Evolutionary conservation across 257 asterid species (phyloP), one percentile per base, ranked within the genome.

Genomic region (Scutellaria galericulata): DNA sequence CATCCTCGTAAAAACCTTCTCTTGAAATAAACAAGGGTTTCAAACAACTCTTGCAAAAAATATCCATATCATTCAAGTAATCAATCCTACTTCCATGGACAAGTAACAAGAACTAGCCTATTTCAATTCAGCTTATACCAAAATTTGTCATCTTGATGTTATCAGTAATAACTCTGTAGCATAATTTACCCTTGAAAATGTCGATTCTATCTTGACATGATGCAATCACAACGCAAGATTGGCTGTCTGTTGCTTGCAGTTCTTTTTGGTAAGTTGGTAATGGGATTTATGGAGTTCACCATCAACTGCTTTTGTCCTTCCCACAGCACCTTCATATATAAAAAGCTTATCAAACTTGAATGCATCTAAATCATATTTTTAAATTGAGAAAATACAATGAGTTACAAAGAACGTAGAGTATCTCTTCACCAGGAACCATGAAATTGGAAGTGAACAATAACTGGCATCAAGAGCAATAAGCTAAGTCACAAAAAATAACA

Each of bases 321-420:
- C 93, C 96, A 61, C 96, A 90, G 83, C 96, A 90, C 89, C 96
- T 89, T 62, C 41, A 77, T 27, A 74, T 57, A 20, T 55, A 50
- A 52, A 53, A 39, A 58, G 9, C 27, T 66, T 57, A 55, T 73
- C 64, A 73, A 70, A 22, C 6, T 27, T n/a, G 27, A 39, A 54
- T 41, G n/a, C 10, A 7, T 11, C 11, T 31, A 27, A 47, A 54
- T 22, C 5, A 60, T 55, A 70, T 8, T 22, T 22, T 12, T 3
- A 27, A 53, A 50, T 7, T 1, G 3, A 41, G 44, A 2, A 22
- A 9, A 37, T 37, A 57, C 37, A 37, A 31, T 14, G 27, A 53
- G 42, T 40, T 22, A 12, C 14, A 31, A 5, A 41, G 27, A 55
- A 7, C 20, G 24, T 53, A 70, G 20, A 31, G 1, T 41, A 7